phyloP scores from a whole-genome alignment of 1,284 basidiomycete genomes.

The Cryptococcus sp. region DNA sequence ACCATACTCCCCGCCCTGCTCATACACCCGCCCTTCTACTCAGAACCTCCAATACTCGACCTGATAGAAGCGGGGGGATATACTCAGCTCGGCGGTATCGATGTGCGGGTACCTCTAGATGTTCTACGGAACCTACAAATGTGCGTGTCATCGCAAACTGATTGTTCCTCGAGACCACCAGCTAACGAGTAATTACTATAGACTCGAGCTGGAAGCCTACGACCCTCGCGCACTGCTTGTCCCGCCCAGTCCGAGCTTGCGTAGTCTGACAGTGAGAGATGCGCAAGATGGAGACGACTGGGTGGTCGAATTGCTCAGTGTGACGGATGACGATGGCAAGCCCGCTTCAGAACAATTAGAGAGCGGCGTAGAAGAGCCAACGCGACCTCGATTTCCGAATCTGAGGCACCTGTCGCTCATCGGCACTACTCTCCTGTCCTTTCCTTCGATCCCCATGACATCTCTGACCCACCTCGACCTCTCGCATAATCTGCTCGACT shows the following conservation, averaged over 20 bases:
- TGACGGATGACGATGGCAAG: constrained; percentile 1
- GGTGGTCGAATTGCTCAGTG: constrained; percentile 43
- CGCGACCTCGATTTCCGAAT: constrained; percentile 44
- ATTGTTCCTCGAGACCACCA: neutral
- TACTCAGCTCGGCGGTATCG: constrained; percentile 48
- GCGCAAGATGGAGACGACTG: constrained; percentile 53
- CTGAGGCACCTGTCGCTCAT: constrained; percentile 46
- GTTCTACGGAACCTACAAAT: constrained; percentile 49
- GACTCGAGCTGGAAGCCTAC: constrained; percentile 50
- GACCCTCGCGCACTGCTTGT: constrained; percentile 49
- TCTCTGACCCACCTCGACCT: constrained; percentile 87
- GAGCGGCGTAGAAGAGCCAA: neutral
- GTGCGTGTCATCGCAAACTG: constrained; percentile 26
- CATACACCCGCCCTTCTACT: constrained; percentile 46
- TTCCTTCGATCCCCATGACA: constrained; percentile 68
- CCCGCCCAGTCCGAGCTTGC: constrained; percentile 38
- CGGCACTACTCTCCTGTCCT: constrained; percentile 37
- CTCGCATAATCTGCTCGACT: constrained; percentile 75
- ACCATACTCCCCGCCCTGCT: constrained; percentile 49
- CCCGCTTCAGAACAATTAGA: neutral
- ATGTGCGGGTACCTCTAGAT: constrained; percentile 50
- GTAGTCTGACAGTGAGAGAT: constrained; percentile 47
- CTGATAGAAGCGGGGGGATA: constrained; percentile 50
- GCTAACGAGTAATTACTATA: constrained; percentile 17
- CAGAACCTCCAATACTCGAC: constrained; percentile 49